Evolutionary conservation across 768 basidiomycete genomes (phyloP).

Genomic region (Aureoboletus auriporus): DNA sequence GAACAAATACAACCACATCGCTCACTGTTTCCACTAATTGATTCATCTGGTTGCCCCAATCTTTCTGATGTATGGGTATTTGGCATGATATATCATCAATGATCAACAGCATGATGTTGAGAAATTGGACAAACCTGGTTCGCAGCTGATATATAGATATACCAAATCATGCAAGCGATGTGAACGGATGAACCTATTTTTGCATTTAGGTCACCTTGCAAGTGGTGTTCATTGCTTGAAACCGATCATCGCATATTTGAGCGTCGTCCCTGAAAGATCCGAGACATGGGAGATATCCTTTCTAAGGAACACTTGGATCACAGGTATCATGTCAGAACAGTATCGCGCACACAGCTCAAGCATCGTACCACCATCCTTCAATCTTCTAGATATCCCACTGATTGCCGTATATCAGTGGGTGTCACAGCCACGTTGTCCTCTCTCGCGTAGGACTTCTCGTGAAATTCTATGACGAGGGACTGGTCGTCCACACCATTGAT

Average conservation of each 20-base stretch:
- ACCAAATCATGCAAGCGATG: neutral
- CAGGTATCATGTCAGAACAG: neutral
- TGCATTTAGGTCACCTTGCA: neutral
- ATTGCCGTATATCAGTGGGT: neutral
- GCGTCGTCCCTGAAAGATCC: neutral
- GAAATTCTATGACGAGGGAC: neutral
- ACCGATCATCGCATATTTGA: neutral
- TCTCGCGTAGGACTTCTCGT: neutral
- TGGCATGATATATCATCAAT: neutral
- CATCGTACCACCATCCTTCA: neutral
- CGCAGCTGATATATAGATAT: too few species aligned
- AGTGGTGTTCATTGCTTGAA: neutral
- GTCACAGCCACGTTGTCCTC: neutral
- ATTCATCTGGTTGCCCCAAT: neutral
- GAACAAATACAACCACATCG: neutral
- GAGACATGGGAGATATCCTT: neutral
- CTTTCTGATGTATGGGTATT: neutral
- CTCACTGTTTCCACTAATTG: neutral
- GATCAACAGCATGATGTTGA: neutral
- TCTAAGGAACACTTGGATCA: neutral
- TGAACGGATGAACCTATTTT: slow-evolving; percentile 3
- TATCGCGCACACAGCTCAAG: too few species aligned
- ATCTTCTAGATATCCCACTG: neutral
- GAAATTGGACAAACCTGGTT: neutral
- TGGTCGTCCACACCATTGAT: neutral